Evolutionary conservation across 2,329 filamentous ascomycete genomes (phyloP).

Genomic region (Westerdykella aurantiaca): DNA sequence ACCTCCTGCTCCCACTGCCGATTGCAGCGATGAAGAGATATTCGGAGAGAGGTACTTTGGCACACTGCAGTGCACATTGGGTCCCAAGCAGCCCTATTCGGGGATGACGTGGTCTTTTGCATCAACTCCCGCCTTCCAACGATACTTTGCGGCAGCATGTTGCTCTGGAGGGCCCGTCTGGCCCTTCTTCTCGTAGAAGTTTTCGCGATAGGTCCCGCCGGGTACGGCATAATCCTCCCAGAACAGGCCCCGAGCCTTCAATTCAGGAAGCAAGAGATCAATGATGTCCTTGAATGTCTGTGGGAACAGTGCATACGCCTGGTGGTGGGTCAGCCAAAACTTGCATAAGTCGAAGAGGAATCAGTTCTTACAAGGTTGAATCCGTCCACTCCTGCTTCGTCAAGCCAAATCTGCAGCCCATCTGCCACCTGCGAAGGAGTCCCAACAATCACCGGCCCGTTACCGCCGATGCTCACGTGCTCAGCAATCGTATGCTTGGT

Average conservation of each 20-base stretch:
- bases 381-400: constrained; percentile 65
- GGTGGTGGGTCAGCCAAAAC: constrained; percentile 1
- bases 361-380: constrained; percentile 60
- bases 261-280: constrained; percentile 59
- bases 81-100: too few relatives aligned
- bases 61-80: too few relatives aligned
- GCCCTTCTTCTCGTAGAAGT: constrained; percentile 50
- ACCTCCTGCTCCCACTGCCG: too few relatives aligned
- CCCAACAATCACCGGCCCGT: too few relatives aligned
- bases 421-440: too few relatives aligned
- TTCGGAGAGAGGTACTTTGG: too few relatives aligned
- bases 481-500: too few relatives aligned
- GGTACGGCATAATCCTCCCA: constrained; percentile 51
- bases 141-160: constrained; percentile 50
- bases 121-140: constrained; percentile 33
- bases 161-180: constrained; percentile 48
- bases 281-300: constrained; percentile 63
- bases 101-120: constrained; percentile 26
- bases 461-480: too few relatives aligned
- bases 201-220: constrained; percentile 57
- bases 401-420: constrained; percentile 59
- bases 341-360: background rate
- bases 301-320: constrained; percentile 61
- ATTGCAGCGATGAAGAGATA: too few relatives aligned
- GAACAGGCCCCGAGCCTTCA: constrained; percentile 55